phyloP scores from a whole-genome alignment of 2,329 filamentous ascomycete genomes.

The Lizonia empirigonia region DNA sequence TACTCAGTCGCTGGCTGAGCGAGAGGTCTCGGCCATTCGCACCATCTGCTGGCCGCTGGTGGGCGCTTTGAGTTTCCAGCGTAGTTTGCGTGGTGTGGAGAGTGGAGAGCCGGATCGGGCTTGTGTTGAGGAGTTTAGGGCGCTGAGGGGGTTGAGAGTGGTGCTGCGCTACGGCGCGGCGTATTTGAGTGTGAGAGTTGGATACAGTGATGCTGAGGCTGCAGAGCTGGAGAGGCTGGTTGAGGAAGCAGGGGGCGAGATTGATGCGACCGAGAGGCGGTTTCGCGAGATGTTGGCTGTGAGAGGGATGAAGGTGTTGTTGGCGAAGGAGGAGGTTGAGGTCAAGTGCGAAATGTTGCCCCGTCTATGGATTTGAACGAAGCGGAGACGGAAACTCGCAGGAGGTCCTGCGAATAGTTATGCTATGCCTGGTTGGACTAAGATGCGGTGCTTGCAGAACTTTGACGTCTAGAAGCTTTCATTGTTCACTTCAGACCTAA shows the following conservation, averaged over 20 bases:
- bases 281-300: not conserved
- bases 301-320: not conserved
- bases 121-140: not conserved
- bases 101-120: not conserved
- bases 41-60: constrained; percentile 2
- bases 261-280: not conserved
- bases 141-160: not conserved
- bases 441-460: too few relatives aligned
- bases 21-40: not conserved
- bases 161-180: not conserved
- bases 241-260: not conserved
- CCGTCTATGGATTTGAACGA: too few relatives aligned
- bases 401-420: too few relatives aligned
- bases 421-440: too few relatives aligned
- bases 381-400: too few relatives aligned
- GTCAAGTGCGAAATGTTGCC: not conserved
- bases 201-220: not conserved
- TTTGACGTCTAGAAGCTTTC: too few relatives aligned
- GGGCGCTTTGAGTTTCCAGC: not conserved
- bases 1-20: not conserved
- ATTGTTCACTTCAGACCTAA: too few relatives aligned
- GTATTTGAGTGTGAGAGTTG: not conserved
- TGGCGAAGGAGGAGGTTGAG: not conserved
- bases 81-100: not conserved
- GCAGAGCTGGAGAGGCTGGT: not conserved